phyloP scores from a whole-genome alignment of 768 basidiomycete genomes.

The Boletus huronensis region DNA sequence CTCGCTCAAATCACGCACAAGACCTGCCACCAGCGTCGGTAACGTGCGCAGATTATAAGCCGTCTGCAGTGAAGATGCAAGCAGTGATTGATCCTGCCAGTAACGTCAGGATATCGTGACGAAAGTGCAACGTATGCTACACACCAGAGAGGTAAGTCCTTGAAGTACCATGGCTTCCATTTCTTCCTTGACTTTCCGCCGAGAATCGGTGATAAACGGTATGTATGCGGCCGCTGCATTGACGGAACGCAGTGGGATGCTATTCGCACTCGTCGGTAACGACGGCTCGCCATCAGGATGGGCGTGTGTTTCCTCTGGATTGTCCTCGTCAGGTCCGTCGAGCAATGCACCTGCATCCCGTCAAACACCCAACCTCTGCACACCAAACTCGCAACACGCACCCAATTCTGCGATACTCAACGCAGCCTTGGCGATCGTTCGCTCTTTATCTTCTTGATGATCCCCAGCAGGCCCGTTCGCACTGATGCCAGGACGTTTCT shows the following conservation, averaged over 20 bases:
- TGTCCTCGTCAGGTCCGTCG: conserved; percentile 36
- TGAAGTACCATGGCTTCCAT: conserved; percentile 90
- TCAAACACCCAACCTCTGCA: background rate
- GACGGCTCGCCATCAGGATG: conserved; percentile 9
- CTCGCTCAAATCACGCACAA: conserved; percentile 76
- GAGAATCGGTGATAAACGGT: conserved; percentile 67
- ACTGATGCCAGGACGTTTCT: background rate
- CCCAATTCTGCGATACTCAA: conserved; percentile 89
- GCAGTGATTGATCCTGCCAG: conserved; percentile 77
- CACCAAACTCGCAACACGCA: conserved; percentile 36
- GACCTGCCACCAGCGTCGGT: conserved; percentile 74
- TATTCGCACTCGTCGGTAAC: conserved; percentile 17
- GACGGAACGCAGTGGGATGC: conserved; percentile 68
- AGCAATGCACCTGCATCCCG: conserved; percentile 45
- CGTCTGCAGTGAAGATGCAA: conserved; percentile 93
- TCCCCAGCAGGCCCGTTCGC: conserved; percentile 26
- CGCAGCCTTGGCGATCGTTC: conserved; percentile 91
- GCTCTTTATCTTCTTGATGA: conserved; percentile 75
- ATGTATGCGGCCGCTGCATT: conserved; percentile 67
- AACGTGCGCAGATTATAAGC: conserved; percentile 89
- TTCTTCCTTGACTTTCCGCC: conserved; percentile 66
- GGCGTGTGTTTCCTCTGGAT: background rate
- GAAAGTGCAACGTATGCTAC: conserved; percentile 23
- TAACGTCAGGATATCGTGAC: background rate
- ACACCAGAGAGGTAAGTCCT: conserved; percentile 73